Base-by-base conservation (phyloP, 2,329 filamentous ascomycete genomes). In the Penicillium capsulatum region DNA sequence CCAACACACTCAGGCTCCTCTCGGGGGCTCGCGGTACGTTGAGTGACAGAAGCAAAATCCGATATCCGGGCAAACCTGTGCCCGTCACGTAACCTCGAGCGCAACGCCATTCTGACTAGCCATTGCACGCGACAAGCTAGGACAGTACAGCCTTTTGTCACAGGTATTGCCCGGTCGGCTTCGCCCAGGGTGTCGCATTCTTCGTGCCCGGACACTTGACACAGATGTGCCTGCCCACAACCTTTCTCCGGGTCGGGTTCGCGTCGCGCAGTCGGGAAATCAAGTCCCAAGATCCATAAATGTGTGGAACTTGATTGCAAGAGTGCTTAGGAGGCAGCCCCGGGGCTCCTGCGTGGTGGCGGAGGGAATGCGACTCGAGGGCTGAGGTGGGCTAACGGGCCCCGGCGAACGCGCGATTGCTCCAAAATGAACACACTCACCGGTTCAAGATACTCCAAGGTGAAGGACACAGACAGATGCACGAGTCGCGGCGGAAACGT, bases 341-440 rank as follows among this genome's bases (percentile, higher is more conserved):
- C 34, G 45, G 36, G 40, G 38, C 24, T 36, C 31, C 38, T 40
- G 48, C 38, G 48, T 39, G 35, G 29, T 20, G 33, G 38, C 40
- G 29, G 42, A 32, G 37, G 38, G 17, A 44, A 43, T 54, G 51
- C 51, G 51, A 49, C 37, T 43, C 39, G 41, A 34, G 32, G 34
- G 30, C 33, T 15, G 28, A 33, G 36, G 32, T 30, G 34, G 38
- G 38, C 33, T 47, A 33, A 34, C 31, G 38, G 46, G 40, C 37
- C n/a, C 38, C 43, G 39, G 39, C 45, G 38, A 45, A 40, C 29
- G 35, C 40, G 38, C 30, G 42, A 44, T 39, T 46, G 43, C 31
- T 35, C 40, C 22, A 42, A 44, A 47, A 34, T 16, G 42, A 35
- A 37, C 26, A 26, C 13, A 52, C 52, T 55, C 38, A 55, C 52